Evolutionary conservation across 2,329 filamentous ascomycete genomes (phyloP).

Genomic region (Daldinia sp.): DNA sequence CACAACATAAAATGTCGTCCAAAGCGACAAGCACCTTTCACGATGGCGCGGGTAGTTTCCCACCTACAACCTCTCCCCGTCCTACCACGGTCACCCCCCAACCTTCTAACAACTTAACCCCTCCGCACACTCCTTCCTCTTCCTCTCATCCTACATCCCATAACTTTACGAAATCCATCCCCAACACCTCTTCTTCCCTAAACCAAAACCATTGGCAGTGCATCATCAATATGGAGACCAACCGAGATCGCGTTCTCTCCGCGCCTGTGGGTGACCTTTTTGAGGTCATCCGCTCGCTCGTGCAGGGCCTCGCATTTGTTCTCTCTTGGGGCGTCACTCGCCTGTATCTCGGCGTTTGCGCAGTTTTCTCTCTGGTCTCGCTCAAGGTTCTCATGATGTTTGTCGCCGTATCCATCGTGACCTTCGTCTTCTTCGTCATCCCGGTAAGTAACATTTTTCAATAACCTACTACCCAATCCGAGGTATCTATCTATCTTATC

Average conservation of each 20-base stretch:
- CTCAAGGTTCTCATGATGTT: background rate
- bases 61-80: background rate
- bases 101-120: background rate
- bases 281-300: background rate
- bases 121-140: constrained; percentile 8
- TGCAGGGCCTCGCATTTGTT: background rate
- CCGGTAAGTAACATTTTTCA: constrained; percentile 15
- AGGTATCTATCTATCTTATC: background rate
- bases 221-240: constrained; percentile 33
- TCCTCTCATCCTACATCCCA: background rate
- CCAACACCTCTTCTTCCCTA: background rate
- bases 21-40: background rate
- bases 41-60: background rate
- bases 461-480: too few relatives aligned
- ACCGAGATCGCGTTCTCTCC: constrained; percentile 17
- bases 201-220: constrained; percentile 30
- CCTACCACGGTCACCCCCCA: background rate
- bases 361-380: background rate
- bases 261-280: background rate
- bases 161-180: background rate
- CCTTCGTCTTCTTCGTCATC: constrained; percentile 1
- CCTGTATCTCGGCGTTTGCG: background rate
- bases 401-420: background rate
- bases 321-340: background rate
- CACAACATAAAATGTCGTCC: background rate